Conservation (phyloP, 768 basidiomycete genomes). For the Flagelloscypha sp. region DNA sequence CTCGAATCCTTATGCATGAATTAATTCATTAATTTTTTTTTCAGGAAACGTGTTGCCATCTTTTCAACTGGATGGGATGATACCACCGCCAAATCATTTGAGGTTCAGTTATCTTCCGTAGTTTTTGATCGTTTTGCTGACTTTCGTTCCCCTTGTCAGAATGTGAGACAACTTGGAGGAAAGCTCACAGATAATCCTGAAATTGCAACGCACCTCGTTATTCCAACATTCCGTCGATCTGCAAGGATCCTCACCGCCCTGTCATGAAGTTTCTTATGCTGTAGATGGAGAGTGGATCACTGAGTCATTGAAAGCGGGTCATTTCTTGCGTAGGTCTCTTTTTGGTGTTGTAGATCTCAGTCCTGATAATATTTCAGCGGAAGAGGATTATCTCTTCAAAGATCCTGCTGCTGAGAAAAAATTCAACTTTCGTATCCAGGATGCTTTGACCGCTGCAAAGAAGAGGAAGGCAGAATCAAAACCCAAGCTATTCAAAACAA, state of each 20-base stretch:
- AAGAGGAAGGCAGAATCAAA: too few species aligned
- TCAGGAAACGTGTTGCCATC: too few species aligned
- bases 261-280: conserved; percentile 49
- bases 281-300: conserved; percentile 64
- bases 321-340: conserved; percentile 51
- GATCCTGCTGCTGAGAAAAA: conserved; percentile 61
- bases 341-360: conserved; percentile 1
- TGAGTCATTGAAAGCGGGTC: conserved; percentile 45
- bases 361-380: conserved; percentile 35
- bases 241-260: conserved; percentile 84
- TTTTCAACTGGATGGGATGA: too few species aligned
- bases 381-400: conserved; percentile 46
- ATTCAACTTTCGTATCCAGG: conserved; percentile 53
- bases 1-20: too few species aligned
- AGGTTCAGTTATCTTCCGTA: too few species aligned
- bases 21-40: too few species aligned
- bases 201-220: conserved; percentile 77
- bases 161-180: conserved; percentile 56
- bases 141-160: conserved; percentile 27
- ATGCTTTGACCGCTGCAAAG: conserved; percentile 54
- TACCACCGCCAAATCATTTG: too few species aligned
- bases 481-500: conserved; percentile 52
- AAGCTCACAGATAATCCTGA: conserved; percentile 48
- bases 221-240: conserved; percentile 63
- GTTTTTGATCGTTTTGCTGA: not conserved